A percentile compares a stretch with the other conserved stretches of the same genome.
These are phyloP conservation scores for Trichoderma lentiforme DNA, from an alignment of 2,329 filamentous ascomycete species.

Conservation along the genomic window DNA sequence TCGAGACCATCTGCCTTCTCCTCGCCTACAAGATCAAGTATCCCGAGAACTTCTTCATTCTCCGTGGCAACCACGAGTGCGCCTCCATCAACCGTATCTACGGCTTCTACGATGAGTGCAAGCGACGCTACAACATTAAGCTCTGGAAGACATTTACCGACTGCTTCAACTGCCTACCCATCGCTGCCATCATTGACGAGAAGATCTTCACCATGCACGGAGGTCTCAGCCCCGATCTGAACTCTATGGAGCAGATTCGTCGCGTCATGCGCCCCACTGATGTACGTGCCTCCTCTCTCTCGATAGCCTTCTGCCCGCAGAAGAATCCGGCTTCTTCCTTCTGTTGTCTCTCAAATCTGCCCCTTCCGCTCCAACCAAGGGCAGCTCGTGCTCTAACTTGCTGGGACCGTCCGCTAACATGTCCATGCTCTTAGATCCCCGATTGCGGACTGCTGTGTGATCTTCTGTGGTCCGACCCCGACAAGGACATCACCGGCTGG, in stretches of 20 bases:
- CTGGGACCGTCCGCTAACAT: constrained; percentile 17
- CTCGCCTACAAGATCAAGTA: constrained; percentile 99
- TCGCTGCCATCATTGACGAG: constrained; percentile 98
- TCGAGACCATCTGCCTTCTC: constrained; percentile 96
- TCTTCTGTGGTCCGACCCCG: constrained; percentile 96
- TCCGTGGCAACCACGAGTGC: constrained; percentile 98
- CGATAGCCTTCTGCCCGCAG: background rate
- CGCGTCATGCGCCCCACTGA: constrained; percentile 98
- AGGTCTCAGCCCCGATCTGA: constrained; percentile 91
- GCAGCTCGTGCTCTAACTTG: background rate
- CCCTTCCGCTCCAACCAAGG: background rate
- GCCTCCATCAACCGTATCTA: constrained; percentile 99
- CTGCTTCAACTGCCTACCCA: constrained; percentile 98
- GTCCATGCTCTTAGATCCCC: constrained; percentile 68
- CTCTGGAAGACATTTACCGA: constrained; percentile 99
- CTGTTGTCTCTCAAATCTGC: background rate
- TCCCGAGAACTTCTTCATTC: constrained; percentile 98
- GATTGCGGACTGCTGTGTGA: constrained; percentile 97
- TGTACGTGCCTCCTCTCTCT: constrained; percentile 58
- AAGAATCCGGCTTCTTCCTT: background rate
- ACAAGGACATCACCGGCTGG: constrained; percentile 99
- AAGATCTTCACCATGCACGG: constrained; percentile 99
- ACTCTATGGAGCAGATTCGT: constrained; percentile 99
- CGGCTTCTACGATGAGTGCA: constrained; percentile 99
- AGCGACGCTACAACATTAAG: constrained; percentile 98